Conservation (phyloP, 345 rosid species). For the Corchorus olitorius region DNA sequence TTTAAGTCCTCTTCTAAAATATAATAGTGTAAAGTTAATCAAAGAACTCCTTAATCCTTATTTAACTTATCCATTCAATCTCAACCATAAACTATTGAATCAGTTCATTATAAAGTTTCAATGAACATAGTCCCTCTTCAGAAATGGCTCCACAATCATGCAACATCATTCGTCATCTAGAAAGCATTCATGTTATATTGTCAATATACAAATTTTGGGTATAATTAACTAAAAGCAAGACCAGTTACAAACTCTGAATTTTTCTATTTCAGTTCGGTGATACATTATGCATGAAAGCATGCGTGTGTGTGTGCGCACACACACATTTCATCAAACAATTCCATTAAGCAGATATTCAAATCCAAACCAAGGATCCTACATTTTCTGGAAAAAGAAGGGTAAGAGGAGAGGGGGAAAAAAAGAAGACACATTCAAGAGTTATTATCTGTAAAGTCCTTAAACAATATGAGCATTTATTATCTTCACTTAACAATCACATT, state of each 20-base stretch:
- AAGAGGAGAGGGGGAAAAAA: neutral
- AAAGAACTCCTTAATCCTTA: neutral
- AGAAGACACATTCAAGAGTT: neutral
- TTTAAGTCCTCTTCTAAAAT: neutral
- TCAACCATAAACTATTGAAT: neutral
- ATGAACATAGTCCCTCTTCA: neutral
- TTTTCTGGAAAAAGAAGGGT: neutral
- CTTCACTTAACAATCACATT: neutral
- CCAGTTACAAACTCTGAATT: neutral
- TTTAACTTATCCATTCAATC: neutral
- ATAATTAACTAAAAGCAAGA: neutral
- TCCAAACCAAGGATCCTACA: neutral
- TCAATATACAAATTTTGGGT: slow-evolving; percentile 1
- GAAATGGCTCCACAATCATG: neutral
- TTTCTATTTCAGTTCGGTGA: neutral
- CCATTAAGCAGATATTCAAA: neutral
- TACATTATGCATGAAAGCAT: neutral
- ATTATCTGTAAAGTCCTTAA: neutral
- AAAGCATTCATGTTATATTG: no score
- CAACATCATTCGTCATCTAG: neutral
- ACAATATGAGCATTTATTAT: neutral
- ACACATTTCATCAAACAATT: neutral
- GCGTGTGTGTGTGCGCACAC: neutral
- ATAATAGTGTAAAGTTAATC: neutral
- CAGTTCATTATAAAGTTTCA: neutral